Evolutionary conservation across 345 rosid species (phyloP), one percentile per base, ranked within the genome.

Genomic region (Citrus australasica): DNA sequence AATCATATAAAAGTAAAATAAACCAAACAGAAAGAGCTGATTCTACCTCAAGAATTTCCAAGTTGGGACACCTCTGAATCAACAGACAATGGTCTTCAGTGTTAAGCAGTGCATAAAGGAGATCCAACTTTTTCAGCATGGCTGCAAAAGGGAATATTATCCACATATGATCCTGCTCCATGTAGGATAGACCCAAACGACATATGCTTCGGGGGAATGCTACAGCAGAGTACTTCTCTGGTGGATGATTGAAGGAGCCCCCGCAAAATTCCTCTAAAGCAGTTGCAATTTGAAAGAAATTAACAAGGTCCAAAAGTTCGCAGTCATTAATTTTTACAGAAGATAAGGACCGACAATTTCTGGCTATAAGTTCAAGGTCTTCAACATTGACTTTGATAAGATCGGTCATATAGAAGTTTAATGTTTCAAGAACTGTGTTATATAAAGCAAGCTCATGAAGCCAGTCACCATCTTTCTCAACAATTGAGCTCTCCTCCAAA

Each of bases 41-140:
- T 38, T 73, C 17, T 88, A 95, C 99, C 99, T 96, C 98, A 7
- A 96, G 95, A 86, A 92, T 87, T 89, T 96, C 98, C 76, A 96
- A 80, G 86, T 92, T 90, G 81, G 94, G 92, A 83, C 98, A 96
- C 81, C 68, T 85, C 78, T 90, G 91, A 83, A 96, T 90, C 77
- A 96, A 86, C 35, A 77, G 60, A 74, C 99, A 96, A 77, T 91
- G 97, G 84, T 92, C 99, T 56, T 92, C 97, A 1, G 94, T 87
- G 83, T 87, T 91, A 5, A 94, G 94, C 73, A 96, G 84, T 6
- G 95, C 92, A 80, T 89, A 94, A 62, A 94, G 94, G 68, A 96
- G 96, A 85, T 96, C 98, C 86, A 96, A 79, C 85, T 90, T 94
- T 59, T 86, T 92, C 56, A 96, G 91, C 63, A 78, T 73, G 24